These are phyloP conservation scores for Aspergillus bridgeri DNA, from an alignment of 495 filamentous ascomycete species.

Conservation along the genomic window DNA sequence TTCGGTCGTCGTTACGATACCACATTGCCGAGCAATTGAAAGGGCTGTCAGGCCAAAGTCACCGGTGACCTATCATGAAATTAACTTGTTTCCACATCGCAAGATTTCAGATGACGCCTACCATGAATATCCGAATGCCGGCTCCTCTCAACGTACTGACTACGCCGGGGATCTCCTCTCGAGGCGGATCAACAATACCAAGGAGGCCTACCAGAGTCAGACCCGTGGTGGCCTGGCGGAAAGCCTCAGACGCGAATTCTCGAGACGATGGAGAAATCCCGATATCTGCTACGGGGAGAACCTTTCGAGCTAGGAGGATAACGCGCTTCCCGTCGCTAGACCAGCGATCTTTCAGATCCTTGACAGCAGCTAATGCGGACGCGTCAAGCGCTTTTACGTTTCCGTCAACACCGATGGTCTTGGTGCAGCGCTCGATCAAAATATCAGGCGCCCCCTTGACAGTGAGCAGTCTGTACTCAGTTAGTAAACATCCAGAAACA, in stretches of 20 bases:
- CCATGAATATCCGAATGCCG: slow-evolving; percentile 64
- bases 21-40: slow-evolving; percentile 61
- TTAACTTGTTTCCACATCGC: background rate
- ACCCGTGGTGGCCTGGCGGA: slow-evolving; percentile 42
- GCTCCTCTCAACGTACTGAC: slow-evolving; percentile 55
- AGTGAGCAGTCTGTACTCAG: slow-evolving; percentile 31
- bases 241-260: slow-evolving; percentile 52
- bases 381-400: slow-evolving; percentile 39
- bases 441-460: slow-evolving; percentile 67
- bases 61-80: slow-evolving; percentile 44
- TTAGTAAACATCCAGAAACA: too few species aligned
- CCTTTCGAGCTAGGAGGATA: slow-evolving; percentile 60
- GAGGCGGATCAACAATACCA: slow-evolving; percentile 64
- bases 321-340: slow-evolving; percentile 63
- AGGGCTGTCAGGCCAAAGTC: slow-evolving; percentile 66
- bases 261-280: slow-evolving; percentile 29
- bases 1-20: slow-evolving; percentile 49
- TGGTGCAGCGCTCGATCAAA: slow-evolving; percentile 52
- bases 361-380: slow-evolving; percentile 35
- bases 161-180: slow-evolving; percentile 61
- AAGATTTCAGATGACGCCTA: background rate
- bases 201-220: slow-evolving; percentile 62
- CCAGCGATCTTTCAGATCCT: slow-evolving; percentile 56
- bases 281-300: slow-evolving; percentile 36
- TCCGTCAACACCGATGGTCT: slow-evolving; percentile 47